Base-by-base conservation (phyloP, 345 rosid genomes). In the Arabidopsis arenosa region DNA sequence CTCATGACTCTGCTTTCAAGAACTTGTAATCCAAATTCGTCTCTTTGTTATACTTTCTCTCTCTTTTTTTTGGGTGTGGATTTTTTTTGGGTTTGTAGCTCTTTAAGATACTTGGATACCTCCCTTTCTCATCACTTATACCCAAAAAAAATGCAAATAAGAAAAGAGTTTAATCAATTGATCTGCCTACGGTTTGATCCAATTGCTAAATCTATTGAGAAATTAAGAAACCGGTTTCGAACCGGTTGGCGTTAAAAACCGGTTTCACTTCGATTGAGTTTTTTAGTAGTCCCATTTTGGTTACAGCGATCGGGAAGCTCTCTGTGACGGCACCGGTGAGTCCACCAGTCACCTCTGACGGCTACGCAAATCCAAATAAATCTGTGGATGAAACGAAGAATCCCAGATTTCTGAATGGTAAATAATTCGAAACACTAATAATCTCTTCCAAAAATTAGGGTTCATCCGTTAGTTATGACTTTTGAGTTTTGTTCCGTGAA, bases 1-100 rank as follows among this genome's bases (percentile, higher is more conserved):
- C 84, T 43, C 92, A 81, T 6, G 89, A 88, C 58, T 90, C 97
- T 4, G 94, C 97, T 73, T 86, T 90, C 70, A 95, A 90, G 86
- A 95, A 95, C 82, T 74, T 92, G 84, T 95, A 65, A 74, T 68
- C 35, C 17, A 21, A 32, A n/a, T 36, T 55, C 26, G 18, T 30
- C 15, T 39, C 52, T 45, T 40, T 49, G 14, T 49, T 23, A 58
- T 49, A 57, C 68, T 14, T 2, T 59, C 8, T 59, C 39, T 64
- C 35, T 30, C 21, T 18, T 18, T 28, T 28, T 9, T 63, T 43
- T 33, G 12, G 14, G 40, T 69, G 48, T 68, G 48, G 28, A 40
- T 2, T 68, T 75, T 68, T 68, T 49, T 36, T 76, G 70, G 17
- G 59, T 5, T 62, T 55, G 59, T 63, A 70, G 26, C 66, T 47